Percentiles rank a stretch among this genome's conserved stretches.
Conservation (phyloP, 2,329 filamentous ascomycete genomes). For the Colletotrichum magnum region DNA sequence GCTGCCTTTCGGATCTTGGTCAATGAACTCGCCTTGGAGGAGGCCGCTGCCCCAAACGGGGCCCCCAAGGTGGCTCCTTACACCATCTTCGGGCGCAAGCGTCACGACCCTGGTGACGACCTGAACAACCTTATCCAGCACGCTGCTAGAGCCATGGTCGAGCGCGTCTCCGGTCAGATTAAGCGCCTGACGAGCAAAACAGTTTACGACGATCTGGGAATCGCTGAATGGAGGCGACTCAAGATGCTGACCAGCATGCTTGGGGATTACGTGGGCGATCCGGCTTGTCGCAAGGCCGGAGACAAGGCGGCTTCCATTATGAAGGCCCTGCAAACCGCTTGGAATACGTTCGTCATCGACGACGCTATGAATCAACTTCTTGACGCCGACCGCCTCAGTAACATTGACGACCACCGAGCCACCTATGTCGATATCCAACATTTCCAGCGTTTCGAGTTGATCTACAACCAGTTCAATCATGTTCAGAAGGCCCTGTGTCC, state of each 20-base stretch:
- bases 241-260: conserved; percentile 47
- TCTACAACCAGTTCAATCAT: conserved; percentile 48
- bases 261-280: conserved; percentile 3
- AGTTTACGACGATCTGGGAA: conserved; percentile 48
- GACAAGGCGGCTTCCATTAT: conserved; percentile 42
- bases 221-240: conserved; percentile 54
- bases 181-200: conserved; percentile 51
- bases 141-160: conserved; percentile 66
- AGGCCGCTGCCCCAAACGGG: conserved; percentile 46
- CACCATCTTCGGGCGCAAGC: conserved; percentile 61
- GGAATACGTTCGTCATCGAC: conserved; percentile 21
- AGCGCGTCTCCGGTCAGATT: conserved; percentile 55
- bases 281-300: conserved; percentile 29
- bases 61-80: conserved; percentile 38
- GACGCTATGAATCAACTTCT: conserved; percentile 19
- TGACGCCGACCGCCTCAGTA: neutral
- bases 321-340: conserved; percentile 26
- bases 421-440: conserved; percentile 53
- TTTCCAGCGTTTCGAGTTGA: conserved; percentile 43
- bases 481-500: conserved; percentile 54
- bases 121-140: conserved; percentile 71
- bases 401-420: conserved; percentile 52
- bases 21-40: conserved; percentile 70
- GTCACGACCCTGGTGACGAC: conserved; percentile 66
- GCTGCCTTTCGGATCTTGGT: conserved; percentile 73